Conservation (phyloP, 345 rosid genomes). For the Pseudoturritis turrita region DNA sequence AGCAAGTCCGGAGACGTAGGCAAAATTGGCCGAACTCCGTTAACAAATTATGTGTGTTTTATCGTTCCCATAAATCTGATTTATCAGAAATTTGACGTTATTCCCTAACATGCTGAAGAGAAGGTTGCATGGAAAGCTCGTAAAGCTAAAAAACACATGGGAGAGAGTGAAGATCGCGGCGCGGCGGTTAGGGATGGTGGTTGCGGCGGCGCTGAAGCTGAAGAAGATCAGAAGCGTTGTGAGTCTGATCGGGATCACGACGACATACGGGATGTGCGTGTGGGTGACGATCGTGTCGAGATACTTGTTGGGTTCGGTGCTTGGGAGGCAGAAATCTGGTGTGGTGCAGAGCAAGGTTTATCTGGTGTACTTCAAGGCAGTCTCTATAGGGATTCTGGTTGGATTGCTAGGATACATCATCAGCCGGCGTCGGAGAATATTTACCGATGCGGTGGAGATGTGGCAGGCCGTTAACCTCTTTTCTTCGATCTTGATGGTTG, state of each 20-base stretch:
- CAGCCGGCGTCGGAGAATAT: conserved; percentile 27
- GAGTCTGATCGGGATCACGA: conserved; percentile 46
- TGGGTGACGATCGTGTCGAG: conserved; percentile 79
- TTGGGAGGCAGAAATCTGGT: conserved; percentile 59
- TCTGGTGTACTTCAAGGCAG: conserved; percentile 58
- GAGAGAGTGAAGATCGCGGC: background rate
- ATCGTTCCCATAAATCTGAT: too few relatives aligned
- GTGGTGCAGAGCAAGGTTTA: conserved; percentile 75
- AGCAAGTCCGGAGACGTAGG: too few relatives aligned
- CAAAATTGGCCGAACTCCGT: too few relatives aligned
- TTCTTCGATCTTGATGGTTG: conserved; percentile 40
- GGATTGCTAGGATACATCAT: conserved; percentile 54
- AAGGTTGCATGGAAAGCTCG: conserved; percentile 13
- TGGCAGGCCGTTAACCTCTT: conserved; percentile 52
- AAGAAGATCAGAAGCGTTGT: conserved; percentile 30
- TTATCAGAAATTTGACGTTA: too few relatives aligned
- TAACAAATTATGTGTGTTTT: too few relatives aligned
- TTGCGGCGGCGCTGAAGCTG: background rate
- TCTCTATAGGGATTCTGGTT: conserved; percentile 34
- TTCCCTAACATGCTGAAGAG: too few relatives aligned
- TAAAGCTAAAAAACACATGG: conserved; percentile 12
- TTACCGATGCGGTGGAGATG: conserved; percentile 38
- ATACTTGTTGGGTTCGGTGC: conserved; percentile 39
- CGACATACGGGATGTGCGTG: conserved; percentile 64
- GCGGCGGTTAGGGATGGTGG: background rate